Percentiles rank a stretch among this genome's conserved stretches.
These are phyloP conservation scores for Phoenix dactylifera DNA, from an alignment of 176 grass and related monocot genomes.

Conservation along the genomic window DNA sequence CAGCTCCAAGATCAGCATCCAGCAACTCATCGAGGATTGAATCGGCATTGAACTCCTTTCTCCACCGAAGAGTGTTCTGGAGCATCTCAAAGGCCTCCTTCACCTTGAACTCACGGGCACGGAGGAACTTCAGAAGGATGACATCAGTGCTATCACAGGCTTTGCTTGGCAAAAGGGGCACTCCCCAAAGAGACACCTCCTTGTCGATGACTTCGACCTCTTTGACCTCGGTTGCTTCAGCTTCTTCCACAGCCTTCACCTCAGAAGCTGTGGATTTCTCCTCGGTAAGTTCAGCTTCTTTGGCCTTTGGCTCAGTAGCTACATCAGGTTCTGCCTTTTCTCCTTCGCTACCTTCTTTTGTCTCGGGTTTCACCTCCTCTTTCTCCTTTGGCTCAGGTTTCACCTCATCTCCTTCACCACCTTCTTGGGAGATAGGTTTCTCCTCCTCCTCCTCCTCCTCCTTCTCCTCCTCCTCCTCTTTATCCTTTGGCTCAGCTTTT, in stretches of 20 bases:
- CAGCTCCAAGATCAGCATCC: slow-evolving; percentile 29
- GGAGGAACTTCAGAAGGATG: slow-evolving; percentile 94
- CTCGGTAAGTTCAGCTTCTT: too few relatives aligned
- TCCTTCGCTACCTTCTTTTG: too few relatives aligned
- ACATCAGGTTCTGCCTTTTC: too few relatives aligned
- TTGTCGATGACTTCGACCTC: slow-evolving; percentile 19
- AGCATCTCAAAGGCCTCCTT: slow-evolving; percentile 88
- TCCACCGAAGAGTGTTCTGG: slow-evolving; percentile 56
- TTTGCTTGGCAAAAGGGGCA: slow-evolving; percentile 75
- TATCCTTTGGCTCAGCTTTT: too few relatives aligned
- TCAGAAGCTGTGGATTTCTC: too few relatives aligned
- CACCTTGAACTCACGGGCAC: slow-evolving; percentile 90
- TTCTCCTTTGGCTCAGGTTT: not conserved
- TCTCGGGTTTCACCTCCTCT: slow-evolving; percentile 9
- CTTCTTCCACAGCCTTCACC: too few relatives aligned
- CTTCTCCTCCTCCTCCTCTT: too few relatives aligned
- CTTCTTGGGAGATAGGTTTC: not conserved
- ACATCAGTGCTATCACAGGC: slow-evolving; percentile 57
- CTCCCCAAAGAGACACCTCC: slow-evolving; percentile 66
- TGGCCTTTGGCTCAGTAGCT: too few relatives aligned
- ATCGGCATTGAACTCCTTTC: slow-evolving; percentile 48
- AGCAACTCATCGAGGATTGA: slow-evolving; percentile 11
- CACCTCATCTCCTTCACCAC: not conserved
- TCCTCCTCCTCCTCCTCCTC: too few relatives aligned
- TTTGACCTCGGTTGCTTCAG: slow-evolving; percentile 12